These are phyloP conservation scores for Neofusicoccum parvum DNA, from an alignment of 2,329 filamentous ascomycete species.

Conservation along the genomic window DNA sequence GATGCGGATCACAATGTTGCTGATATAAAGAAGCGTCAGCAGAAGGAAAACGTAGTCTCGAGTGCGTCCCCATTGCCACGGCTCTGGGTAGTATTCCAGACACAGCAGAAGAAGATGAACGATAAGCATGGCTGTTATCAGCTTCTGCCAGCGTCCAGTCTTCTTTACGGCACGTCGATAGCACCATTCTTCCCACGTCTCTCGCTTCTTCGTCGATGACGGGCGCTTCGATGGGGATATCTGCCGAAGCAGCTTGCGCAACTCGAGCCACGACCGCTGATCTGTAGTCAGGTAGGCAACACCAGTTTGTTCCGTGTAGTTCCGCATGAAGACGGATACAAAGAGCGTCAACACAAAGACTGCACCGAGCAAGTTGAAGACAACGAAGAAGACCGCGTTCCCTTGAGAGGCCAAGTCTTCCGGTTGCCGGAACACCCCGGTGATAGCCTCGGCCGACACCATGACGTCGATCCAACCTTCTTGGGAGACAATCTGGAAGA, in stretches of 20 bases:
- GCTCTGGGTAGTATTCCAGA: conserved; percentile 81
- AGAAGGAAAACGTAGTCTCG: conserved; percentile 76
- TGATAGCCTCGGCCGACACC: conserved; percentile 80
- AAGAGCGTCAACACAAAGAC: conserved; percentile 97
- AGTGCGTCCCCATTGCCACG: conserved; percentile 66
- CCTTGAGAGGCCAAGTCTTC: conserved; percentile 69
- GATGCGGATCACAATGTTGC: conserved; percentile 81
- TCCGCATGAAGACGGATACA: conserved; percentile 99
- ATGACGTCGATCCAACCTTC: conserved; percentile 98
- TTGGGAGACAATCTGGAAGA: conserved; percentile 98
- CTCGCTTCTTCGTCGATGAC: conserved; percentile 70
- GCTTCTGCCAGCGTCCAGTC: conserved; percentile 85
- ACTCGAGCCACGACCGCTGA: conserved; percentile 93
- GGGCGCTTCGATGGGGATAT: conserved; percentile 94
- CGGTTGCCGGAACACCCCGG: conserved; percentile 74
- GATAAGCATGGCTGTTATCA: conserved; percentile 76
- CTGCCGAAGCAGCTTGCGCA: conserved; percentile 87
- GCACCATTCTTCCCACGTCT: conserved; percentile 87
- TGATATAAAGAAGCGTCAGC: conserved; percentile 80
- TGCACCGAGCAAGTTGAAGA: conserved; percentile 94
- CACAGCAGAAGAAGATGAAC: conserved; percentile 82
- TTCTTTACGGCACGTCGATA: conserved; percentile 94
- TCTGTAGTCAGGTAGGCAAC: conserved; percentile 95
- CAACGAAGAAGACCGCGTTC: conserved; percentile 91
- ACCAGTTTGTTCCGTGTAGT: conserved; percentile 97